Evolutionary conservation across 768 basidiomycete species (phyloP), one percentile per base, ranked within the genome.

Genomic region (Podaxis sp.): DNA sequence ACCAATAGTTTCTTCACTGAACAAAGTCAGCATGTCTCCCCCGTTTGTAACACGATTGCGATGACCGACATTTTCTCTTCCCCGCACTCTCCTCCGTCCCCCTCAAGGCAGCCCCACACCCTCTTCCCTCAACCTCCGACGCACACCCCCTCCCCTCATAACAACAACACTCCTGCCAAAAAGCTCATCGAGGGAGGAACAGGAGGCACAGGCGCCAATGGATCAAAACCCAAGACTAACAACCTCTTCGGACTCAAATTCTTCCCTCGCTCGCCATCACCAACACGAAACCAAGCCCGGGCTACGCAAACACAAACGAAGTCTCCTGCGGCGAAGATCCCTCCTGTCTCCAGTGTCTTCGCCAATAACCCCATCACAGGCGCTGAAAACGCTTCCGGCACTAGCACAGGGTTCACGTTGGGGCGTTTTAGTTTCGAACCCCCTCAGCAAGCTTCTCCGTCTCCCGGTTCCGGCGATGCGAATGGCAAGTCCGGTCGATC

Each of bases 191-290:
- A 58, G 8, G 42, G 49, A 44, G 52, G 63, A 28, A 17, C 52
- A 30, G 38, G 26, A 22, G n/a, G 15, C 22, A 33, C 36, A 57
- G 39, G 59, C 22, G 3, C 40, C 28, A 28, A 69, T 59, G 65
- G 56, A 49, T n/a, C 44, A 26, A 71, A 71, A 65, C 63, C 73
- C 67, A 79, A 75, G 65, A 65, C 77, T 65, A 65, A 74, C 71
- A 68, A 72, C 64, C 72, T 78, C 67, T 76, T 80, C 77, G 75
- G 76, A 53, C 70, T 78, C 77, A 78, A 77, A 73, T 74, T 82
- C 77, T 74, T 84, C 81, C 74, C 82, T 77, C 69, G 83, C 75
- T 65, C 82, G 72, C 69, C 82, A 68, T 76, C 83, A 69, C 78
- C 83, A 22, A 22, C 59, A 33, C 46, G 59, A 39, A 24, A 12